Evolutionary conservation across 441 rosid species (phyloP).

Genomic region (Corymbia citriodora): DNA sequence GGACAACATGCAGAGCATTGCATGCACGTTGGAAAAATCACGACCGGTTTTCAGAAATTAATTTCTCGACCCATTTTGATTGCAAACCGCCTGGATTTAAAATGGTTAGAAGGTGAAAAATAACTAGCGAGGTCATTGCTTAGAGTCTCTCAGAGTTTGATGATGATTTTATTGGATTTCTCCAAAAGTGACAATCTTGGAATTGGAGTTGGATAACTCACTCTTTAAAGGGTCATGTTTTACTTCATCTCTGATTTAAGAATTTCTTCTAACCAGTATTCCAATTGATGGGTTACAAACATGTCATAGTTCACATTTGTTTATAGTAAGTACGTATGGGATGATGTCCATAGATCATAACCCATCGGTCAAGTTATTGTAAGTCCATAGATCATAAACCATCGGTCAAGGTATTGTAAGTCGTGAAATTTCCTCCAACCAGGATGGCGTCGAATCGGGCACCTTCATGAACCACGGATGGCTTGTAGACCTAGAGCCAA

Average conservation of each 20-base stretch:
- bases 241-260: neutral
- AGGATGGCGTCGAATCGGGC: neutral
- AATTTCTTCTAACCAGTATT: neutral
- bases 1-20: neutral
- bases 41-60: neutral
- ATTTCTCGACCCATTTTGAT: neutral
- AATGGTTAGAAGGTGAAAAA: neutral
- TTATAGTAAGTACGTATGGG: neutral
- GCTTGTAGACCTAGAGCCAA: neutral
- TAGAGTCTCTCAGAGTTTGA: neutral
- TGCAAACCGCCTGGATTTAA: neutral
- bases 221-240: neutral
- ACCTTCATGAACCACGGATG: neutral
- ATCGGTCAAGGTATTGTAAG: neutral
- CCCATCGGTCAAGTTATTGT: neutral
- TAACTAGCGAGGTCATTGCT: neutral
- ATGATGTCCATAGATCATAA: neutral
- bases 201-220: neutral
- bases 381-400: neutral
- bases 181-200: neutral
- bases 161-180: neutral
- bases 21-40: too few relatives aligned
- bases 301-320: neutral
- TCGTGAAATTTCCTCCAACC: neutral
- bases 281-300: neutral